These are phyloP conservation scores for Coemansia sp. DNA, from an alignment of 192 early-diverging fungal genomes.

Conservation along the genomic window DNA sequence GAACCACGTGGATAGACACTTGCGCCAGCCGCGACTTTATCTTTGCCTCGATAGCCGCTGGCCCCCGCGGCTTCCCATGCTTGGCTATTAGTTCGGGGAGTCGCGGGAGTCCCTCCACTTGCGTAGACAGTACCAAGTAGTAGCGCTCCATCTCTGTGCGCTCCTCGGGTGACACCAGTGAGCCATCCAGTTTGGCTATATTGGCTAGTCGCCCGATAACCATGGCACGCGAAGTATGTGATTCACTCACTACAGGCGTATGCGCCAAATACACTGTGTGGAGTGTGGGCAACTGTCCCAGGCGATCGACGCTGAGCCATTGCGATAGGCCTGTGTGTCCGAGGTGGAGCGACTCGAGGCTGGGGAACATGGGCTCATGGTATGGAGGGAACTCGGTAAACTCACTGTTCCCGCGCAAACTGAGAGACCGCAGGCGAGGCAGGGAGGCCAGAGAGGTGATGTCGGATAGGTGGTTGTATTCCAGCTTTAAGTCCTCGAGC, in stretches of 20 bases:
- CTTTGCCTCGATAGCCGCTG: neutral
- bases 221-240: neutral
- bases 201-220: slow-evolving; percentile 14
- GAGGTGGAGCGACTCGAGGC: slow-evolving; percentile 20
- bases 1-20: neutral
- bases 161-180: slow-evolving; percentile 17
- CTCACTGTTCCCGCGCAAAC: slow-evolving; percentile 29
- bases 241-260: slow-evolving; percentile 10
- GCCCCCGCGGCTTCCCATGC: neutral
- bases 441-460: slow-evolving; percentile 7
- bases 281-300: neutral
- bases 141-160: slow-evolving; percentile 51
- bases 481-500: slow-evolving; percentile 26
- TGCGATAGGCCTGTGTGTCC: slow-evolving; percentile 12
- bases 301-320: slow-evolving; percentile 6
- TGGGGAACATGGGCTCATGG: neutral
- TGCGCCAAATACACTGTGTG: neutral
- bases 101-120: neutral
- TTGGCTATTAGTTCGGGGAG: neutral
- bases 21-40: neutral
- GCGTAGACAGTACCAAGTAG: slow-evolving; percentile 19
- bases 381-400: neutral
- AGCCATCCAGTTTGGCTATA: slow-evolving; percentile 28
- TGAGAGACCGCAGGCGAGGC: slow-evolving; percentile 10
- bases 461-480: slow-evolving; percentile 26